These are phyloP conservation scores for Pulveroboletus ravenelii DNA, from an alignment of 768 basidiomycete species.

Conservation along the genomic window DNA sequence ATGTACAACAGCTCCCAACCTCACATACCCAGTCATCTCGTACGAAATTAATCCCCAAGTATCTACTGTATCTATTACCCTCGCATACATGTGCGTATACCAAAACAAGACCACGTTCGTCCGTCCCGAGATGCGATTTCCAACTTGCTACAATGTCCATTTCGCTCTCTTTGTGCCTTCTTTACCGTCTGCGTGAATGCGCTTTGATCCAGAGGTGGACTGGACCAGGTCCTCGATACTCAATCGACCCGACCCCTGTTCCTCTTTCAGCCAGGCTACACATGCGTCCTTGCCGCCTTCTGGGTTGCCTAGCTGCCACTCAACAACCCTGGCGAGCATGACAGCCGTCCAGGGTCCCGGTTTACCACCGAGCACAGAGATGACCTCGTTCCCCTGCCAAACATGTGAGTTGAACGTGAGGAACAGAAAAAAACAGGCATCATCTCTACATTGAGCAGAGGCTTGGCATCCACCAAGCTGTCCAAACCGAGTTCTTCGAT, in stretches of 20 bases:
- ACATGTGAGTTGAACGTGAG: background rate
- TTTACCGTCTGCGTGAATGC: constrained; percentile 15
- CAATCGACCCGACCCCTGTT: constrained; percentile 47
- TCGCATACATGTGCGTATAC: background rate
- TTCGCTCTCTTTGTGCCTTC: constrained; percentile 30
- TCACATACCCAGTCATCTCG: constrained; percentile 6
- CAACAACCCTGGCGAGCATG: constrained; percentile 60
- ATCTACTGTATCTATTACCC: constrained; percentile 22
- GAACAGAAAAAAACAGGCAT: background rate
- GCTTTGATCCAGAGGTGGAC: constrained; percentile 23
- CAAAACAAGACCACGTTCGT: constrained; percentile 3
- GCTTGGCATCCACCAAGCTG: constrained; percentile 58
- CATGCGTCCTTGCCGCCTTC: constrained; percentile 62
- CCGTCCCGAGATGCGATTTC: background rate
- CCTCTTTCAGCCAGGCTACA: constrained; percentile 59
- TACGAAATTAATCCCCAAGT: constrained; percentile 5
- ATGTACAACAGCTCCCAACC: constrained; percentile 1
- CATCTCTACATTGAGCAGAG: constrained; percentile 71
- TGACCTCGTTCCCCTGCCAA: constrained; percentile 67
- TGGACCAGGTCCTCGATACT: constrained; percentile 24
- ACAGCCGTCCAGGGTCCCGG: constrained; percentile 70
- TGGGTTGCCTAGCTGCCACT: constrained; percentile 86
- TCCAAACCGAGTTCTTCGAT: constrained; percentile 62
- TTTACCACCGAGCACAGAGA: constrained; percentile 47
- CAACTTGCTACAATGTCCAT: constrained; percentile 12